Percentiles rank a stretch among this genome's conserved stretches.
phyloP scores from a whole-genome alignment of 2,329 filamentous ascomycete species.

The Boeremia exigua region DNA sequence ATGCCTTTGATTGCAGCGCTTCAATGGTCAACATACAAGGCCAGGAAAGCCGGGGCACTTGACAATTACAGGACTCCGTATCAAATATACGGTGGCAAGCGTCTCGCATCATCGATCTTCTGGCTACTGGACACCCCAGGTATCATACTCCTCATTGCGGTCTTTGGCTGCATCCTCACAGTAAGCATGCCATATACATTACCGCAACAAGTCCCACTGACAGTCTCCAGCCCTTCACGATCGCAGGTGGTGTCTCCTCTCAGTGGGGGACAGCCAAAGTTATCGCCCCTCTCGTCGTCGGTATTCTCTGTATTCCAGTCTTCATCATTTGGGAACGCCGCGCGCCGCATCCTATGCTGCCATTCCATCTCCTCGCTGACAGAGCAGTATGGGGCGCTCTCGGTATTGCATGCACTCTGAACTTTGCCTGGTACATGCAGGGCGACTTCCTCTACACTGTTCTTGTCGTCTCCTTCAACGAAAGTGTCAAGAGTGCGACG shows the following conservation, averaged over 20 bases:
- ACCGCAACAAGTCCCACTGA: background rate
- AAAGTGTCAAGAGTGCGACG: slow-evolving; percentile 62
- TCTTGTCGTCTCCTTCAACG: slow-evolving; percentile 66
- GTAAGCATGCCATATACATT: background rate
- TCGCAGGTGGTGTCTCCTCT: slow-evolving; percentile 58
- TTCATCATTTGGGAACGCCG: slow-evolving; percentile 63
- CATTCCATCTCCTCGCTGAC: slow-evolving; percentile 67
- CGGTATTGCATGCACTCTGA: slow-evolving; percentile 57
- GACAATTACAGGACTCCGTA: slow-evolving; percentile 53
- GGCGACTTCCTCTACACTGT: slow-evolving; percentile 70
- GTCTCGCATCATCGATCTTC: slow-evolving; percentile 56
- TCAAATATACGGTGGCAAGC: slow-evolving; percentile 49
- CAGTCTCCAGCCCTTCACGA: slow-evolving; percentile 51
- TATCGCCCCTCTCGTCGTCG: slow-evolving; percentile 59
- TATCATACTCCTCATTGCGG: slow-evolving; percentile 54
- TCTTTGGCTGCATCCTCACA: slow-evolving; percentile 57
- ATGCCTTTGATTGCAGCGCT: slow-evolving; percentile 63
- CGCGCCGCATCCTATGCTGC: slow-evolving; percentile 60
- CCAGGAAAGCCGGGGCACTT: slow-evolving; percentile 59
- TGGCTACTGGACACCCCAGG: slow-evolving; percentile 62
- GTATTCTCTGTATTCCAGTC: slow-evolving; percentile 56
- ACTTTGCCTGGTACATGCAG: slow-evolving; percentile 63
- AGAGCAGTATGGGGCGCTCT: slow-evolving; percentile 69
- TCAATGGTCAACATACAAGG: slow-evolving; percentile 58
- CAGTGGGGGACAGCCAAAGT: slow-evolving; percentile 61